phyloP scores from a whole-genome alignment of 225 moss, liverwort and hornwort species.

The Thuidium tamariscinum region DNA sequence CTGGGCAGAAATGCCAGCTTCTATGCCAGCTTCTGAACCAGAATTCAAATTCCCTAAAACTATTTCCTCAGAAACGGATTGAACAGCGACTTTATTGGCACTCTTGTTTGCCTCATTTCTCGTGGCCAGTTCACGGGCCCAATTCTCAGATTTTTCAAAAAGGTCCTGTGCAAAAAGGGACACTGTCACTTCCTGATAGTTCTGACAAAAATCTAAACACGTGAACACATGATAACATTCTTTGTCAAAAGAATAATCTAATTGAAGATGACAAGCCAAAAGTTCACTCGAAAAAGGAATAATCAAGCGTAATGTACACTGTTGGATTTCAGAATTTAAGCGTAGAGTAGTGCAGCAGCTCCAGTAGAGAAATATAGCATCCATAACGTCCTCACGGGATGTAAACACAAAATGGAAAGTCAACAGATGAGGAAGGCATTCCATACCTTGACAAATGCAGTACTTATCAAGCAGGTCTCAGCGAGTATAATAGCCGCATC shows the following conservation, averaged over 20 bases:
- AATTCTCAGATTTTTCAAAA: conserved; percentile 55
- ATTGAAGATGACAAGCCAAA: not conserved
- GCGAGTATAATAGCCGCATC: conserved; percentile 56
- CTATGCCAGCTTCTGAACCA: conserved; percentile 28
- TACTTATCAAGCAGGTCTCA: conserved; percentile 86
- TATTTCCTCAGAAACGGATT: conserved; percentile 19
- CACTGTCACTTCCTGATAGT: not conserved
- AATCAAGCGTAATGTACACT: not conserved
- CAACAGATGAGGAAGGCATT: not conserved
- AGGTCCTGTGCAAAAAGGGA: conserved; percentile 37
- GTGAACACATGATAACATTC: not conserved
- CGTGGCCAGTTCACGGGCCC: conserved; percentile 41
- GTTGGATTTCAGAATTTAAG: not conserved
- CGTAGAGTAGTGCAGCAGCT: not conserved
- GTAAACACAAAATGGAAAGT: not conserved
- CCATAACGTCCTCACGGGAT: not conserved
- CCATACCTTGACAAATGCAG: conserved; percentile 67
- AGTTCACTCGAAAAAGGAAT: not conserved
- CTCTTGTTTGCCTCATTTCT: conserved; percentile 35
- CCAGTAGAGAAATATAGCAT: not conserved
- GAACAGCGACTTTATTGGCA: conserved; percentile 11
- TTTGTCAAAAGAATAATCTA: not conserved
- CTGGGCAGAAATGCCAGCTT: conserved; percentile 30
- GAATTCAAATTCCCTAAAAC: conserved; percentile 9
- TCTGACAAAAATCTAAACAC: not conserved